These are phyloP conservation scores for Neonectria hederae DNA, from an alignment of 2,329 filamentous ascomycete species.

Conservation along the genomic window DNA sequence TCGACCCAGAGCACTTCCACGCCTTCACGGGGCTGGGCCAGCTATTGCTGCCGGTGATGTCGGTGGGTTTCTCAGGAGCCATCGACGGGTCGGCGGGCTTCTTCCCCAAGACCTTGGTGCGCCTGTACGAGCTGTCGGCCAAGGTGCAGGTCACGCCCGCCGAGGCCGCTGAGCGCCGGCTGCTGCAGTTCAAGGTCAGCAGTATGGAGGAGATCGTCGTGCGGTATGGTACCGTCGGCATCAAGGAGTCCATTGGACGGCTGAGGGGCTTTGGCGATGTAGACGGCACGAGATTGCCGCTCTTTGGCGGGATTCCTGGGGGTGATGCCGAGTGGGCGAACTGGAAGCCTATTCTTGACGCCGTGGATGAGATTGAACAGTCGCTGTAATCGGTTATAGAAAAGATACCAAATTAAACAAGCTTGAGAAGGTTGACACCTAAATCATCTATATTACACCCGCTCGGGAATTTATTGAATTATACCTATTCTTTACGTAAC, in stretches of 20 bases:
- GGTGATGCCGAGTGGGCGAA: slow-evolving; percentile 66
- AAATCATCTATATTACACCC: not conserved
- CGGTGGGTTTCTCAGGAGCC: slow-evolving; percentile 67
- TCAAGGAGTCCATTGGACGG: slow-evolving; percentile 70
- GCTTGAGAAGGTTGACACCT: not conserved
- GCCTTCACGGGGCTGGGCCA: slow-evolving; percentile 73
- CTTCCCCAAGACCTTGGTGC: slow-evolving; percentile 69
- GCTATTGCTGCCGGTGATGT: slow-evolving; percentile 68
- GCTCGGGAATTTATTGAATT: not conserved
- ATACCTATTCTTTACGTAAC: not conserved
- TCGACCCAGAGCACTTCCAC: slow-evolving; percentile 67
- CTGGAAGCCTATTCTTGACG: slow-evolving; percentile 57
- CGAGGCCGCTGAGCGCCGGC: slow-evolving; percentile 59
- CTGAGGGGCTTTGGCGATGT: slow-evolving; percentile 67
- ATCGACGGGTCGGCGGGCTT: slow-evolving; percentile 71
- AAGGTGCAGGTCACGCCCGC: slow-evolving; percentile 47
- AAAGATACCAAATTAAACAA: not conserved
- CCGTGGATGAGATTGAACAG: slow-evolving; percentile 55
- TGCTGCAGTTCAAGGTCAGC: slow-evolving; percentile 69
- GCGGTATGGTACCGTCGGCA: slow-evolving; percentile 68
- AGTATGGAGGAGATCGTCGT: slow-evolving; percentile 70
- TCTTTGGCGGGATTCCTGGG: slow-evolving; percentile 66
- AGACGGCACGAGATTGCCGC: slow-evolving; percentile 68
- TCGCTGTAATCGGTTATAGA: slow-evolving; percentile 28
- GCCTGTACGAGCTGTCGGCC: slow-evolving; percentile 60